Evolutionary conservation across 352 stramenopile species (phyloP).

Genomic region (Phytopythium oedochilum): DNA sequence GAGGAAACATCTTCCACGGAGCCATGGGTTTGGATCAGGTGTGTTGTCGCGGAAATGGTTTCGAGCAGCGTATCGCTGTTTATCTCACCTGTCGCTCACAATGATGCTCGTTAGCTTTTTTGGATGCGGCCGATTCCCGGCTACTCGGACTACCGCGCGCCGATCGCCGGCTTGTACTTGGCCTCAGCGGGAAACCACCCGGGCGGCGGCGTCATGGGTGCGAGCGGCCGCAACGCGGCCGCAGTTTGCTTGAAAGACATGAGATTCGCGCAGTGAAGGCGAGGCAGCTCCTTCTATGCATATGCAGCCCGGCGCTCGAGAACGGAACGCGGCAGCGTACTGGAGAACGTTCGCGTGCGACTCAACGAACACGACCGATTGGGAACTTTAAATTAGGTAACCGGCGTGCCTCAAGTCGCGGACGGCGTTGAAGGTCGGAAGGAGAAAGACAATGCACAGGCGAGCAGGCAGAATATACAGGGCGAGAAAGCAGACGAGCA

Average conservation of each 20-base stretch:
- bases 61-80: slow-evolving; percentile 1
- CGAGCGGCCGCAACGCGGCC: slow-evolving; percentile 81
- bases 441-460: background rate
- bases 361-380: too few relatives aligned
- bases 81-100: background rate
- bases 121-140: slow-evolving; percentile 84
- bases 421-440: background rate
- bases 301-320: too few relatives aligned
- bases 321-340: too few relatives aligned
- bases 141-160: slow-evolving; percentile 81
- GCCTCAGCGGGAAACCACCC: slow-evolving; percentile 83
- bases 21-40: slow-evolving; percentile 88
- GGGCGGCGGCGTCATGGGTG: slow-evolving; percentile 90
- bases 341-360: too few relatives aligned
- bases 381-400: too few relatives aligned
- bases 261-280: slow-evolving; percentile 3
- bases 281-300: background rate
- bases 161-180: slow-evolving; percentile 80
- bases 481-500: background rate
- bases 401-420: too few relatives aligned
- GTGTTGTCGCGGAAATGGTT: background rate
- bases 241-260: slow-evolving; percentile 71
- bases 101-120: slow-evolving; percentile 44
- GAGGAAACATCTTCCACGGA: slow-evolving; percentile 90
- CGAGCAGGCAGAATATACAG: background rate